Percentiles rank a stretch among this genome's conserved stretches.
phyloP scores from a whole-genome alignment of 139 green algal species.

The Trebouxia sp. region DNA sequence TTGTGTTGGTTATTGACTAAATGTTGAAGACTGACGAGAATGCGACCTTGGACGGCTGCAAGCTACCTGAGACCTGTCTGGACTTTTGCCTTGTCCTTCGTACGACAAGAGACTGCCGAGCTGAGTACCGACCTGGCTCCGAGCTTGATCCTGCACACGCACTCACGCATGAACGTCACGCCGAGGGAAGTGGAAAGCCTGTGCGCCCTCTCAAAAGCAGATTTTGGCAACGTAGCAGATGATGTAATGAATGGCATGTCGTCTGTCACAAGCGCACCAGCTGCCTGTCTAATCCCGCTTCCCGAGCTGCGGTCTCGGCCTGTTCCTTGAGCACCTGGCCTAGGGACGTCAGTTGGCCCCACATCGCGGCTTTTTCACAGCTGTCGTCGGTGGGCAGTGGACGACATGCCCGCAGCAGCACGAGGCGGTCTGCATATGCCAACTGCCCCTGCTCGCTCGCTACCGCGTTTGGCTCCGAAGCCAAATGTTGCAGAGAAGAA shows the following conservation, averaged over 20 bases:
- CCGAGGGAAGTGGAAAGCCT: too few relatives aligned
- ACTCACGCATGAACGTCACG: not conserved
- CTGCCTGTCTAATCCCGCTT: slow-evolving; percentile 8
- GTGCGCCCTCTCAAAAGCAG: not conserved
- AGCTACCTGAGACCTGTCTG: not conserved
- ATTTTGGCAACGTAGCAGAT: too few relatives aligned
- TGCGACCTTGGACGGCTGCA: not conserved
- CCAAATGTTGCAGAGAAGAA: too few relatives aligned
- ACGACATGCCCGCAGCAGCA: not conserved
- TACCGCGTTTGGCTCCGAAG: too few relatives aligned
- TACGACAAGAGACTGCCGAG: not conserved
- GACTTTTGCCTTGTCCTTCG: not conserved
- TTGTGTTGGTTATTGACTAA: too few relatives aligned
- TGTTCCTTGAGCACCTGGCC: not conserved
- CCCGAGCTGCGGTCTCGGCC: slow-evolving; percentile 2
- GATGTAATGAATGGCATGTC: not conserved
- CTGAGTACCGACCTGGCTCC: slow-evolving; percentile 15
- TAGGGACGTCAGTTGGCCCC: not conserved
- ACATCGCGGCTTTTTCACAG: not conserved
- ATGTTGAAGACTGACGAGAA: not conserved
- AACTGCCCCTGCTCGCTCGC: too few relatives aligned
- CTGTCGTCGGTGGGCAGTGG: not conserved
- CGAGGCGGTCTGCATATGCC: not conserved
- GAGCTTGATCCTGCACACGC: slow-evolving; percentile 7
- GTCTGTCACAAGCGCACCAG: not conserved